Conservation (phyloP, 331 rosid genomes). For the Acacia concinna region DNA sequence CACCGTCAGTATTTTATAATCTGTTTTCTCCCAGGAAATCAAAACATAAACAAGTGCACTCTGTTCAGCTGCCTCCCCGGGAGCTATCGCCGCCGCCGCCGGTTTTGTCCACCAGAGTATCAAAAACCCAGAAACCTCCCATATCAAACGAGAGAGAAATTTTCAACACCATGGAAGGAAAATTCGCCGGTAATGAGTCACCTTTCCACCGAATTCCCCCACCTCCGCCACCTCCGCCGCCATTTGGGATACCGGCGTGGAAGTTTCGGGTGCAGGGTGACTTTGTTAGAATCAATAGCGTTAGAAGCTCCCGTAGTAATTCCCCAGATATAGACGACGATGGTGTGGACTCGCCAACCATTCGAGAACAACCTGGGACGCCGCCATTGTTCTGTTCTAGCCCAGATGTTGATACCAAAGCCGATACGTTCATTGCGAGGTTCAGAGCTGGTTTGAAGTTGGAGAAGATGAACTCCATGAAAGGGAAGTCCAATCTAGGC, state of each 20-base stretch:
- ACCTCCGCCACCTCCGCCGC: conserved; percentile 74
- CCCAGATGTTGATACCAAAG: conserved; percentile 82
- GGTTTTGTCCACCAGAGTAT: conserved; percentile 20
- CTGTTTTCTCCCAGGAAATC: conserved; percentile 55
- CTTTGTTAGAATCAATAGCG: conserved; percentile 68
- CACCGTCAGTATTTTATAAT: conserved; percentile 52
- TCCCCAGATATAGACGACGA: conserved; percentile 63
- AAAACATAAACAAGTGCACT: conserved; percentile 42
- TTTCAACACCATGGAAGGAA: conserved; percentile 35
- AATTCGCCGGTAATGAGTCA: conserved; percentile 51
- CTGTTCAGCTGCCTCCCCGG: conserved; percentile 9
- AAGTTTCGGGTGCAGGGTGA: conserved; percentile 68
- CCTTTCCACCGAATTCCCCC: conserved; percentile 63
- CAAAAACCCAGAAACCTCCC: conserved; percentile 38
- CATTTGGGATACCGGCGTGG: conserved; percentile 59
- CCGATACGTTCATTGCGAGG: conserved; percentile 68
- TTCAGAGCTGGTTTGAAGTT: conserved; percentile 71
- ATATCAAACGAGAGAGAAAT: conserved; percentile 32
- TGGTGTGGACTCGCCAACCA: conserved; percentile 41
- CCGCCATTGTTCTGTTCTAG: conserved; percentile 51
- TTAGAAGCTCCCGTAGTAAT: conserved; percentile 50
- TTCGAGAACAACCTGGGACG: conserved; percentile 38
- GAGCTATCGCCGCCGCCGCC: not conserved
- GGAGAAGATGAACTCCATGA: conserved; percentile 79
- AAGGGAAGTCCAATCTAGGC: conserved; percentile 59